phyloP scores from a whole-genome alignment of 768 basidiomycete species.

The Phlegmacium glaucopus region DNA sequence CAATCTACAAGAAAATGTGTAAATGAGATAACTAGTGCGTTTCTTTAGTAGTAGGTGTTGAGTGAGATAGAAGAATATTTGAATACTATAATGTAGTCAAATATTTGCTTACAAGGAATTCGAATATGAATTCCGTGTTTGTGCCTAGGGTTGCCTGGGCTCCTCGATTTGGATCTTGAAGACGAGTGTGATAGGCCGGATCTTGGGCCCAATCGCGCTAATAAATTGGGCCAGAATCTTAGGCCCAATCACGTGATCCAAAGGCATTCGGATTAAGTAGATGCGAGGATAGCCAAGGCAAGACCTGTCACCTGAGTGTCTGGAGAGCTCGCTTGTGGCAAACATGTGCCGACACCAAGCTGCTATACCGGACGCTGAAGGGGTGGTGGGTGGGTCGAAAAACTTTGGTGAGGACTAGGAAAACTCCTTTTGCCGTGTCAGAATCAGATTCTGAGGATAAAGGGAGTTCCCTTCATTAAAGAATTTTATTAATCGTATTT shows the following conservation, averaged over 20 bases:
- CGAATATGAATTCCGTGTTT: not conserved
- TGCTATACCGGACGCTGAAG: slow-evolving; percentile 3
- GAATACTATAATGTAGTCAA: not conserved
- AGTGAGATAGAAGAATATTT: not conserved
- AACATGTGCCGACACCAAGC: slow-evolving; percentile 1
- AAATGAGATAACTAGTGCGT: not conserved
- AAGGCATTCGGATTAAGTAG: not conserved
- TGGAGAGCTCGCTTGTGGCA: slow-evolving; percentile 1
- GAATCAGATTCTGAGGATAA: not conserved
- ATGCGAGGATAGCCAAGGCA: not conserved
- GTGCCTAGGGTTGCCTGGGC: slow-evolving; percentile 6
- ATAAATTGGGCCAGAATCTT: not conserved
- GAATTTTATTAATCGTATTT: not conserved
- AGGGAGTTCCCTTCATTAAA: not conserved
- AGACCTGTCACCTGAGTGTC: slow-evolving; percentile 5
- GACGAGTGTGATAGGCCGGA: not conserved
- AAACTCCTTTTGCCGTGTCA: not conserved
- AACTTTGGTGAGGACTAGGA: not conserved
- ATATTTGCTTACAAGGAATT: slow-evolving; percentile 2
- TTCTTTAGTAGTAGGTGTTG: no score
- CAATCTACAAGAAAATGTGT: no score
- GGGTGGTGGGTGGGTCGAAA: slow-evolving; percentile 1
- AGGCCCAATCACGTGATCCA: not conserved
- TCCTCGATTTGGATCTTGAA: not conserved
- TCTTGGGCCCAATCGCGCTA: not conserved